phyloP scores from a whole-genome alignment of 2,329 filamentous ascomycete species.

The Clarireedia homoeocarpa region DNA sequence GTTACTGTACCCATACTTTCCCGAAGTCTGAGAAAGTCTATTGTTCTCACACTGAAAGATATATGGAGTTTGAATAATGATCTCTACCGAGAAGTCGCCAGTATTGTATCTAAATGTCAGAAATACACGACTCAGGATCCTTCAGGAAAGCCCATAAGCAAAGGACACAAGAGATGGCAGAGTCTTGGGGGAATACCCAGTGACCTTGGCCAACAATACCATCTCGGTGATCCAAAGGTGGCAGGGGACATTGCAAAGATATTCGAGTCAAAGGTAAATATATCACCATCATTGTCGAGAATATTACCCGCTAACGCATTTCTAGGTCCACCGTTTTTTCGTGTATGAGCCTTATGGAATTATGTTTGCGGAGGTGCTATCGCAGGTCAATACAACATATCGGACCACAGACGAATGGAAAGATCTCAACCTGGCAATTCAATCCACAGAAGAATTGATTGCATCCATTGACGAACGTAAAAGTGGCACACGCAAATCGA shows the following conservation, averaged over 20 bases:
- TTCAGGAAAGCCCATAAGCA: constrained; percentile 2
- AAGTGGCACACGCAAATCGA: constrained; percentile 60
- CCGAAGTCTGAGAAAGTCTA: constrained; percentile 58
- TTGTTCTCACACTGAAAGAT: constrained; percentile 70
- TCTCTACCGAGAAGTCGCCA: constrained; percentile 67
- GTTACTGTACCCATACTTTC: constrained; percentile 61
- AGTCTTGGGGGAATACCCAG: constrained; percentile 33
- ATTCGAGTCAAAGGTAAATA: constrained; percentile 48
- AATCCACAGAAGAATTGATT: constrained; percentile 70
- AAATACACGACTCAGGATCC: constrained; percentile 45
- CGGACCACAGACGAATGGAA: constrained; percentile 66
- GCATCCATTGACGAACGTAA: constrained; percentile 59
- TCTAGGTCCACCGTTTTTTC: constrained; percentile 71
- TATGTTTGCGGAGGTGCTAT: constrained; percentile 79
- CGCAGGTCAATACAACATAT: constrained; percentile 64
- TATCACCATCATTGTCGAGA: background rate
- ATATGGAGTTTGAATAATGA: constrained; percentile 80
- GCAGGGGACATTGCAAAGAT: constrained; percentile 54
- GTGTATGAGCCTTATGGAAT: constrained; percentile 88
- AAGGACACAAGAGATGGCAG: constrained; percentile 38
- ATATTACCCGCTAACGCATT: background rate
- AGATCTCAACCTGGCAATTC: constrained; percentile 75
- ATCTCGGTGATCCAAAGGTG: constrained; percentile 48
- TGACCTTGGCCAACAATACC: constrained; percentile 36
- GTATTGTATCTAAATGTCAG: constrained; percentile 56